Evolutionary conservation across 371 early-diverging fungal genomes (phyloP).

Genomic region (Smittium mucronatum): DNA sequence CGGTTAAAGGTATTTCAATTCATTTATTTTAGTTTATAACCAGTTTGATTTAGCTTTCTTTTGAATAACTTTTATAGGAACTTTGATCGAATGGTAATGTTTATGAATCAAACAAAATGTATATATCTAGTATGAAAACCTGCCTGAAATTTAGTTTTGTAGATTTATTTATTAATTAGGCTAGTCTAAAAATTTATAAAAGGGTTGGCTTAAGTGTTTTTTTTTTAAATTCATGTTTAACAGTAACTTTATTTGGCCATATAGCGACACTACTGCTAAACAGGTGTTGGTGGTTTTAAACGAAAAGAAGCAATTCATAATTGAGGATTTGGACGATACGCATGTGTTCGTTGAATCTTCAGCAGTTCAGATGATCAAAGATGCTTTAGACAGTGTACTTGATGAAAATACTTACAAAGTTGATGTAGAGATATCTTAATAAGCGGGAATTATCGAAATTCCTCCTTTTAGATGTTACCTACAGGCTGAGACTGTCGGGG

Average conservation of each 20-base stretch:
- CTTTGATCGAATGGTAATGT: conserved; percentile 3
- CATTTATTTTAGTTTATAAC: not conserved
- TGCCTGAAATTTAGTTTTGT: no score
- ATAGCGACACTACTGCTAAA: conserved; percentile 66
- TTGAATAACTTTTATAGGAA: not conserved
- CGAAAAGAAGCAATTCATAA: conserved; percentile 56
- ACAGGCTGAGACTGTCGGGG: no score
- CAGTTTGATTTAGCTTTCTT: not conserved
- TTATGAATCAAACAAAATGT: not conserved
- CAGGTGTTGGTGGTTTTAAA: conserved; percentile 65
- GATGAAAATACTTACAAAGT: conserved; percentile 61
- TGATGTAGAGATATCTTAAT: conserved; percentile 12
- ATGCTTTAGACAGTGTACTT: conserved; percentile 56
- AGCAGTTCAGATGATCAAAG: conserved; percentile 45
- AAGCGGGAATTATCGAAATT: not conserved
- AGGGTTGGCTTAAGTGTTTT: not conserved
- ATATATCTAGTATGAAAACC: not conserved
- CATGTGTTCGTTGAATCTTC: conserved; percentile 67
- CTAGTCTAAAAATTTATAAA: no score
- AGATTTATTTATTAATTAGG: no score
- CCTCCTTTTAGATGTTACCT: not conserved
- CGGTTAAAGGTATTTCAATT: not conserved
- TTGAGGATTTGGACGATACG: conserved; percentile 76
- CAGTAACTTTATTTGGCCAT: conserved; percentile 13
- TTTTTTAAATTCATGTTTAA: not conserved